Evolutionary conservation across 1,284 basidiomycete species (phyloP).

Genomic region (Papiliotrema flavescens): DNA sequence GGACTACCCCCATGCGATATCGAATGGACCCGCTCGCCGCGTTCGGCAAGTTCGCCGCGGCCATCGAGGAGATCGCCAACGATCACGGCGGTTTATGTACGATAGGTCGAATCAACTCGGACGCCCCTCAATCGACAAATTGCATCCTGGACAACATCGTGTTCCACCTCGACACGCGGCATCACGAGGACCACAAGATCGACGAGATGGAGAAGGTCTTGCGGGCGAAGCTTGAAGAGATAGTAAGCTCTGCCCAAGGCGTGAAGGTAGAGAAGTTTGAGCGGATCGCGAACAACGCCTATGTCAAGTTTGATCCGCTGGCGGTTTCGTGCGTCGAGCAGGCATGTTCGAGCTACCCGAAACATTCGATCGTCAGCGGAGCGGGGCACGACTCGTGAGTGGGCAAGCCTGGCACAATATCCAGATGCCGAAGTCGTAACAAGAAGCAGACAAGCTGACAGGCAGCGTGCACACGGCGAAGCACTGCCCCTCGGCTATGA

Average conservation of each 20-base stretch:
- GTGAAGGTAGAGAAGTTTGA: background rate
- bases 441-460: background rate
- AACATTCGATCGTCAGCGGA: constrained; percentile 9
- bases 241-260: background rate
- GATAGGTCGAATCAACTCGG: constrained; percentile 13
- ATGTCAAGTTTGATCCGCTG: background rate
- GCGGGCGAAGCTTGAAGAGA: constrained; percentile 2
- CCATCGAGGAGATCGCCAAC: background rate
- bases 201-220: constrained; percentile 17
- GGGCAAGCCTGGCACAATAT: too few species aligned
- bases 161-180: constrained; percentile 26
- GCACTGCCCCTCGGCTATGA: constrained; percentile 29
- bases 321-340: constrained; percentile 4
- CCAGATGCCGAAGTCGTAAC: too few species aligned
- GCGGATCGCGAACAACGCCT: background rate
- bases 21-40: constrained; percentile 21
- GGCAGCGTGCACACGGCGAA: constrained; percentile 11
- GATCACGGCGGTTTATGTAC: constrained; percentile 7
- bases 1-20: constrained; percentile 25
- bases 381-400: constrained; percentile 30
- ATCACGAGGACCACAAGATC: constrained; percentile 14
- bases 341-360: constrained; percentile 9
- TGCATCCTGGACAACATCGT: constrained; percentile 14
- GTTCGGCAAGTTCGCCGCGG: constrained; percentile 10
- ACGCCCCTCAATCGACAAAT: constrained; percentile 17